Conservation (phyloP, 139 green algal species). For the Mychonastes homosphaera region DNA sequence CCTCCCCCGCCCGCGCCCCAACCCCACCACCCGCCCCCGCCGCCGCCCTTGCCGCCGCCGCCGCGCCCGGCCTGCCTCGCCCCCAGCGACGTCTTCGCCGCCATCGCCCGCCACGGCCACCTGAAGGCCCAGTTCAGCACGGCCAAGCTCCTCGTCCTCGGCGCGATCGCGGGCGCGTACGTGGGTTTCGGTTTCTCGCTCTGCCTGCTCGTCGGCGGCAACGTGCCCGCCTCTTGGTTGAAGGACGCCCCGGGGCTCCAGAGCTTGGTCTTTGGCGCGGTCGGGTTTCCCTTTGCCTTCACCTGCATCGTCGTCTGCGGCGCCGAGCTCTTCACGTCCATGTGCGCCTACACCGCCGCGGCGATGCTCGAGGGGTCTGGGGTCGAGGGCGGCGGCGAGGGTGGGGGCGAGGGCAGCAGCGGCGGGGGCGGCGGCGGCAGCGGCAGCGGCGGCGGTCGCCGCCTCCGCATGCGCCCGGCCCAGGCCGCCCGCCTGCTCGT, state of each 20-base stretch:
- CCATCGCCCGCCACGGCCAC: constrained; percentile 13
- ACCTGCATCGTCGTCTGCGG: constrained; percentile 16
- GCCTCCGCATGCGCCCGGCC: not conserved
- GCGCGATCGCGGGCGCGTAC: constrained; percentile 29
- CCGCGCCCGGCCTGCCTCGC: no score
- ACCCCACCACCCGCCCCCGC: not conserved
- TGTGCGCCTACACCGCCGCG: constrained; percentile 14
- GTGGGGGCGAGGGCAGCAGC: not conserved
- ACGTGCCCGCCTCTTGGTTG: not conserved
- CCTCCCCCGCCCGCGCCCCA: not conserved
- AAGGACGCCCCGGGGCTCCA: constrained; percentile 15
- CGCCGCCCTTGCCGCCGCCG: not conserved
- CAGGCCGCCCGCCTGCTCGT: constrained; percentile 12
- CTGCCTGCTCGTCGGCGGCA: constrained; percentile 22
- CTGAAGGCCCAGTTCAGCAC: constrained; percentile 28
- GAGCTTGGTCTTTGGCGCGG: constrained; percentile 23
- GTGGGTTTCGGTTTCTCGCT: constrained; percentile 32
- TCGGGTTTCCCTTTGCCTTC: constrained; percentile 29
- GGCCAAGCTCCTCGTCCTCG: constrained; percentile 25
- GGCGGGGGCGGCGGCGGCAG: not conserved
- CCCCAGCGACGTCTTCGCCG: not conserved
- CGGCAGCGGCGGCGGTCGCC: not conserved
- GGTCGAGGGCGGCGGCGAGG: not conserved
- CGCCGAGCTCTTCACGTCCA: constrained; percentile 22
- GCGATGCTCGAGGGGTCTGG: constrained; percentile 12